Base-by-base conservation (phyloP, 805 yeast genomes). In the Ogataea dorogensis region DNA sequence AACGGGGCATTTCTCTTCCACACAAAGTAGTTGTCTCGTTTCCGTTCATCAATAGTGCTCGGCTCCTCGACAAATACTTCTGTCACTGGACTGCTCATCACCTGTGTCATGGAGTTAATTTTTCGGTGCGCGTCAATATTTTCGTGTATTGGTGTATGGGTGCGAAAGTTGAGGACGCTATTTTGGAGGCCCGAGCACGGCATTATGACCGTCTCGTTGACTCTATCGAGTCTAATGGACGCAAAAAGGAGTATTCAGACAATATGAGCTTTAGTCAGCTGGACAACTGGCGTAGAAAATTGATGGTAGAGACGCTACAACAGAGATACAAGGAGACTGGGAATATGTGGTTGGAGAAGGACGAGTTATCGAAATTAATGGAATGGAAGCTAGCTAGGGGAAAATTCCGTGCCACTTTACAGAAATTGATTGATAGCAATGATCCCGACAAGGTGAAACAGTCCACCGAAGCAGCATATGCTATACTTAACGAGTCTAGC, bases 1-100 rank as follows among this genome's bases (percentile, higher is more conserved):
- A 68, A 63, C 5, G 75, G 78, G 1, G 78, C 59, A 49, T 79
- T 79, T 48, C 79, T 80, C 61, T 78, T 77, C 82, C 83, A 79
- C 15, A 65, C 61, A 12, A 70, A 56, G 56, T 79, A 79, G 35
- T 73, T 41, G 3, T 42, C 28, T 4, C 39, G 42, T 17, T 31
- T 37, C 17, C 38, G 33, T 14, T 37, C 39, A 24, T 33, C 33
- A 7, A 44, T 39, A n/a, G 29, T 28, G n/a, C 21, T 40, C 18
- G 24, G 11, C 5, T 27, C 36, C 8, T 18, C 22, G 4, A 17
- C 23, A 4, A 3, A 10, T 5, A 31, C 12, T 14, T 23, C 30
- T 5, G 17, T 6, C 7, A 24, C 29, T 3, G 41, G 28, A 10
- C 36, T 17, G 7, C 31, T 18, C 4, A 12, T 30, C 24, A 32